A percentile compares a stretch with the other conserved stretches of the same genome.
phyloP scores from a whole-genome alignment of 1,284 basidiomycete species.

The Heterobasidion parviporum region DNA sequence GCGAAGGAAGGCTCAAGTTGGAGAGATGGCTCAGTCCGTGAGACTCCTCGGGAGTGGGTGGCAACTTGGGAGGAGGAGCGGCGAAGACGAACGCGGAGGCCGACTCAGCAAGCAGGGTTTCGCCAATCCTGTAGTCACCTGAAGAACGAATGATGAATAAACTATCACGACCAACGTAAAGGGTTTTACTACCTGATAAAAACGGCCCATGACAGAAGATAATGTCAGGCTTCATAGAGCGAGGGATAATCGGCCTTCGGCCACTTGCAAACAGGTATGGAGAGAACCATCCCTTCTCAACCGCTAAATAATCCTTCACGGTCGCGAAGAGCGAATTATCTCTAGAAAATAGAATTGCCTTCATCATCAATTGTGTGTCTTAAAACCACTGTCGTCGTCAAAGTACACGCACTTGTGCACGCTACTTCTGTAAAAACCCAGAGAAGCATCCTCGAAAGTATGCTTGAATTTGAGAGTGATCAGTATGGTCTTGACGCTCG shows the following conservation, averaged over 20 bases:
- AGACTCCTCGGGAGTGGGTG: neutral
- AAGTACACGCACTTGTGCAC: slow-evolving; percentile 36
- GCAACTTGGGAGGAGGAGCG: slow-evolving; percentile 14
- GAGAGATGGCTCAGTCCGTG: slow-evolving; percentile 10
- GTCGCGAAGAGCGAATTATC: slow-evolving; percentile 46
- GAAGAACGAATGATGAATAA: neutral
- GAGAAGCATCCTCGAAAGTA: slow-evolving; percentile 46
- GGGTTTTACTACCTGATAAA: slow-evolving; percentile 31
- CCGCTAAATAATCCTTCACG: slow-evolving; percentile 57
- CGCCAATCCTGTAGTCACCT: slow-evolving; percentile 56
- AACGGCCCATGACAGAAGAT: slow-evolving; percentile 64
- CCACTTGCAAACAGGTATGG: slow-evolving; percentile 59
- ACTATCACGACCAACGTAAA: neutral
- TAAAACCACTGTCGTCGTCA: neutral
- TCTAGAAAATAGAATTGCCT: slow-evolving; percentile 19
- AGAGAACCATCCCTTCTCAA: slow-evolving; percentile 62
- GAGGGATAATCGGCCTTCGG: slow-evolving; percentile 48
- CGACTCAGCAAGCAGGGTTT: slow-evolving; percentile 47
- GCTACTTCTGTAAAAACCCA: slow-evolving; percentile 56
- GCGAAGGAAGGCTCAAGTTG: slow-evolving; percentile 17
- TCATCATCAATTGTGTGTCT: neutral
- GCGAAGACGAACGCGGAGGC: slow-evolving; percentile 43
- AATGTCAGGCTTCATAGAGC: slow-evolving; percentile 56
- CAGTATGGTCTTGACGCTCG: slow-evolving; percentile 43
- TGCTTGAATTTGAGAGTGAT: slow-evolving; percentile 59